Evolutionary conservation across 2,329 filamentous ascomycete genomes (phyloP).

Genomic region (Stachybotrys elegans): DNA sequence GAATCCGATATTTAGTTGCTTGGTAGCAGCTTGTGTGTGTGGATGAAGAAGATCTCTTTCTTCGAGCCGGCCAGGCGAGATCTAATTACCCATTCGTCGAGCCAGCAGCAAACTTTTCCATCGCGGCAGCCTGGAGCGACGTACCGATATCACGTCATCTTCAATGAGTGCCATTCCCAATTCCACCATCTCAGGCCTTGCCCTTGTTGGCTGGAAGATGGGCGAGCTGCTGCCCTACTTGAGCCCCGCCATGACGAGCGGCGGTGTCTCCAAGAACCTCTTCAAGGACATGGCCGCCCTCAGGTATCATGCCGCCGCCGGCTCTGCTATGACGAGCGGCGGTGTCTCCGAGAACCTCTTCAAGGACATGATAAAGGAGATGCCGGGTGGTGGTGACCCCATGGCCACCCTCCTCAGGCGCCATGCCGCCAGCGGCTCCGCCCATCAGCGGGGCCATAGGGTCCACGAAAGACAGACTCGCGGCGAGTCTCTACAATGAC

Average conservation of each 20-base stretch:
- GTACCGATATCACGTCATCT: background rate
- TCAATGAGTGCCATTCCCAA: background rate
- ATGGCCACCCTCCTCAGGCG: background rate
- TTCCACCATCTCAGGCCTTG: background rate
- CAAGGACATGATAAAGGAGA: background rate
- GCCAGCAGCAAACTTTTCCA: background rate
- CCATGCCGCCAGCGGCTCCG: background rate
- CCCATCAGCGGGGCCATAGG: background rate
- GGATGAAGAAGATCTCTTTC: background rate
- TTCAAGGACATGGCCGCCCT: background rate
- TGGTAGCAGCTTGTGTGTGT: background rate
- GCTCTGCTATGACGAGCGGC: background rate
- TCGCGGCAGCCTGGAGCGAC: background rate
- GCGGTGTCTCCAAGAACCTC: background rate
- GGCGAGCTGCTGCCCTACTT: background rate
- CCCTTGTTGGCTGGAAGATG: background rate
- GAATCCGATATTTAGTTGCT: background rate
- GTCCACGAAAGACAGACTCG: background rate
- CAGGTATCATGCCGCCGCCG: too few species aligned
- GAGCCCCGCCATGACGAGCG: background rate
- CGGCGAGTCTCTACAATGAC: background rate
- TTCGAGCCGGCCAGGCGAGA: background rate
- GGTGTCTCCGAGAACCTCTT: background rate
- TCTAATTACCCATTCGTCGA: background rate
- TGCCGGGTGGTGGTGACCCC: background rate